phyloP scores from a whole-genome alignment of 179 eudicot species.

The Amaranthus tricolor region DNA sequence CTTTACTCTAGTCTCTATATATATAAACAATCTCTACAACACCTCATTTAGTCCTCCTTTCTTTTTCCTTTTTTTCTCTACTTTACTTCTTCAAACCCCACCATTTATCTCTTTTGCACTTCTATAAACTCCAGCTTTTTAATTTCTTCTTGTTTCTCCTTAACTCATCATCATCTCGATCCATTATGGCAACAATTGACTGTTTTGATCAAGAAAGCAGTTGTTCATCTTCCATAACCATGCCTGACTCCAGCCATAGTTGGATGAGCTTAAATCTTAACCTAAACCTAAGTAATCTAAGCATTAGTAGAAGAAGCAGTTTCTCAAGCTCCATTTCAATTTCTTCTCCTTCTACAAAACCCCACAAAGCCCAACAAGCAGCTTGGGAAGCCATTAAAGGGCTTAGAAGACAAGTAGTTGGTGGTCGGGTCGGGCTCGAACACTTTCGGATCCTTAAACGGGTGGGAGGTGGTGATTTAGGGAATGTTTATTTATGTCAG shows the following conservation, averaged over 20 bases:
- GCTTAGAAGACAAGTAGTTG: conserved; percentile 35
- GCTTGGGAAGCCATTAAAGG: conserved; percentile 72
- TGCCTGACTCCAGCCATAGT: conserved; percentile 61
- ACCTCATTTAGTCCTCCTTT: conserved; percentile 1
- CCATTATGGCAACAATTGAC: conserved; percentile 5
- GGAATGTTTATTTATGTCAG: conserved; percentile 71
- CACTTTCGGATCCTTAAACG: conserved; percentile 62
- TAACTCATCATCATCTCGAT: neutral
- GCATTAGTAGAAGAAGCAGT: conserved; percentile 44
- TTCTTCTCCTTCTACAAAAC: conserved; percentile 39
- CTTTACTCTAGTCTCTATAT: conserved; percentile 1
- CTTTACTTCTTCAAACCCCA: neutral
- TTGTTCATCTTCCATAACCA: conserved; percentile 56
- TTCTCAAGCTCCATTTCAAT: conserved; percentile 30
- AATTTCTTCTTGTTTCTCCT: neutral
- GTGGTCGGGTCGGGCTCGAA: conserved; percentile 54
- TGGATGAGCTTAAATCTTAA: conserved; percentile 52
- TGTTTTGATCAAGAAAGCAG: conserved; percentile 39
- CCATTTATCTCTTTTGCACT: neutral
- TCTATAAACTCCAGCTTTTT: neutral
- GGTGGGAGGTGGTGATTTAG: conserved; percentile 71
- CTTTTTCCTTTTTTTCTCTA: neutral
- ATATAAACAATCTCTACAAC: conserved; percentile 22
- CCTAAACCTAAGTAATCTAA: conserved; percentile 32
- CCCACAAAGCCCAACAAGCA: conserved; percentile 76